A percentile compares a stretch with the other conserved stretches of the same genome.
These are phyloP conservation scores for Penicillium verrucosum DNA, from an alignment of 2,329 filamentous ascomycete genomes.

Conservation along the genomic window DNA sequence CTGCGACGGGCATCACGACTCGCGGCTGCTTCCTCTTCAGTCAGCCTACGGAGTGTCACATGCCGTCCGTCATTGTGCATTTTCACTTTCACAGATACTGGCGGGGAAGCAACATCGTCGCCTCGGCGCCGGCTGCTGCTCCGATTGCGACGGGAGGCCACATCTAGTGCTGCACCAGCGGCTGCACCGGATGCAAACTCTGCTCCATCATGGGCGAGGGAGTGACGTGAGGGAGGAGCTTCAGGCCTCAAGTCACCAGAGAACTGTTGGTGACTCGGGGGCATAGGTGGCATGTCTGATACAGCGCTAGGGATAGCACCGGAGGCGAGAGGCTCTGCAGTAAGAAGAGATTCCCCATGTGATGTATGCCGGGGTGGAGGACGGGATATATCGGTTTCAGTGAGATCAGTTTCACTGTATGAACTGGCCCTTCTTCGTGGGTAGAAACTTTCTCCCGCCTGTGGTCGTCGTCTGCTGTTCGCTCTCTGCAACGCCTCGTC, in stretches of 20 bases:
- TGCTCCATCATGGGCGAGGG: slow-evolving; percentile 14
- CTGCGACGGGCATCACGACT: slow-evolving; percentile 54
- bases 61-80: slow-evolving; percentile 63
- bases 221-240: slow-evolving; percentile 17
- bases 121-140: slow-evolving; percentile 32
- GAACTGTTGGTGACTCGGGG: slow-evolving; percentile 39
- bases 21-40: slow-evolving; percentile 60
- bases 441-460: slow-evolving; percentile 63
- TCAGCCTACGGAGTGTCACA: slow-evolving; percentile 60
- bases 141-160: slow-evolving; percentile 30
- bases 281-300: slow-evolving; percentile 40
- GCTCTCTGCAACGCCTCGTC: slow-evolving; percentile 52
- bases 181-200: slow-evolving; percentile 29
- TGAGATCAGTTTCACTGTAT: slow-evolving; percentile 38
- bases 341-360: slow-evolving; percentile 35
- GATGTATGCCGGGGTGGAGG: slow-evolving; percentile 26
- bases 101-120: slow-evolving; percentile 52
- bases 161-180: slow-evolving; percentile 31
- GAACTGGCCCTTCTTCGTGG: slow-evolving; percentile 33
- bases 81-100: slow-evolving; percentile 62
- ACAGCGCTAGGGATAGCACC: slow-evolving; percentile 30
- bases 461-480: slow-evolving; percentile 57
- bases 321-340: slow-evolving; percentile 30
- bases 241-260: slow-evolving; percentile 33
- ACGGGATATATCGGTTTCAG: slow-evolving; percentile 34